Evolutionary conservation across 2,329 filamentous ascomycete genomes (phyloP).

Genomic region (Fusarium buharicum): DNA sequence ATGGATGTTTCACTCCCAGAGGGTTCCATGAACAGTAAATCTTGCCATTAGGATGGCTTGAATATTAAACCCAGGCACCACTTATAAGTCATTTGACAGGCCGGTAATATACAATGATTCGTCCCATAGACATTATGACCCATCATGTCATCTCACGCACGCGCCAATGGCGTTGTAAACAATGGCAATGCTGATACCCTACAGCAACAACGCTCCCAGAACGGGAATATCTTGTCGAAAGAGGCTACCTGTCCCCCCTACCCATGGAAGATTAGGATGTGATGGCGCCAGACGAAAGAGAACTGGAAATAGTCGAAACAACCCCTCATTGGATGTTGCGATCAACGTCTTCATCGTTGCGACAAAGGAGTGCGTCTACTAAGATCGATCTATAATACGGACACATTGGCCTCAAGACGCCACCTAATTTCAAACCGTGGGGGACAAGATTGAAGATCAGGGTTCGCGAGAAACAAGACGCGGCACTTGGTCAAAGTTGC

Average conservation of each 20-base stretch:
- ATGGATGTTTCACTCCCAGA: conserved; percentile 10
- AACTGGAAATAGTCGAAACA: conserved; percentile 1
- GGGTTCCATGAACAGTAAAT: neutral
- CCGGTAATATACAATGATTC: neutral
- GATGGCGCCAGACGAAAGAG: conserved; percentile 11
- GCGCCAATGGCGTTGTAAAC: neutral
- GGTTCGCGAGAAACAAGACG: neutral
- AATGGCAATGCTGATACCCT: conserved; percentile 21
- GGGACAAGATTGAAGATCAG: conserved; percentile 7
- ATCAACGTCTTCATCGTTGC: neutral
- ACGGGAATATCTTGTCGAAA: neutral
- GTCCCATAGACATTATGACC: neutral
- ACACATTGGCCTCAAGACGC: conserved; percentile 23
- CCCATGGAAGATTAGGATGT: conserved; percentile 22
- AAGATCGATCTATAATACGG: conserved; percentile 23
- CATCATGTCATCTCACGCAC: conserved; percentile 1
- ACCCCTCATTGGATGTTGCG: neutral
- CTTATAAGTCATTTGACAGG: neutral
- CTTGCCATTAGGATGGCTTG: neutral
- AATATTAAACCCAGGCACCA: too few relatives aligned
- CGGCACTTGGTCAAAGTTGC: neutral
- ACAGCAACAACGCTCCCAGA: neutral
- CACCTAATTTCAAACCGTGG: conserved; percentile 36
- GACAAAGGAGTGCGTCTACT: conserved; percentile 3
- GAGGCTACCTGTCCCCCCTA: conserved; percentile 13